A percentile compares a stretch with the other conserved stretches of the same genome.
Conservation (phyloP, 192 early-diverging fungal genomes). For the Coemansia sp. region DNA sequence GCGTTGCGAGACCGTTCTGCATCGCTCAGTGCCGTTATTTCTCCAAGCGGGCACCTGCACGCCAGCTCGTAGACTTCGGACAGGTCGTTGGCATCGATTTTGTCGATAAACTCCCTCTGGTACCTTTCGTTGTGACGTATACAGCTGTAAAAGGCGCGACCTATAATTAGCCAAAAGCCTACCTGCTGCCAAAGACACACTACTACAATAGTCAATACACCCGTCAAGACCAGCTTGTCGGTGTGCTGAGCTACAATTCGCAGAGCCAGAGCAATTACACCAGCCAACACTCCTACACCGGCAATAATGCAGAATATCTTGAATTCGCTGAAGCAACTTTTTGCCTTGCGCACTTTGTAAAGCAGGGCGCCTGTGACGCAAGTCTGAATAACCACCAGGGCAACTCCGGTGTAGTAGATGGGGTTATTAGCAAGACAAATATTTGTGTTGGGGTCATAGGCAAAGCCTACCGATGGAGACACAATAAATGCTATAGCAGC, state of each 20-base stretch:
- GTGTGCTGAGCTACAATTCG: slow-evolving; percentile 14
- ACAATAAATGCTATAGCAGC: slow-evolving; percentile 25
- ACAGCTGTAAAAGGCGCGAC: slow-evolving; percentile 24
- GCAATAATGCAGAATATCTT: slow-evolving; percentile 13
- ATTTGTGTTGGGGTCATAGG: slow-evolving; percentile 17
- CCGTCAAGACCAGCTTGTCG: slow-evolving; percentile 8
- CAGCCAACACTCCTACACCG: slow-evolving; percentile 9
- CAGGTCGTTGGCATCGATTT: slow-evolving; percentile 24
- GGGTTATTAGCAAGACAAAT: slow-evolving; percentile 12
- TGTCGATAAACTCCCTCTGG: slow-evolving; percentile 14
- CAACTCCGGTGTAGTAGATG: slow-evolving; percentile 27
- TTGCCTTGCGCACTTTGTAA: slow-evolving; percentile 30
- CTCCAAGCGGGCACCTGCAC: slow-evolving; percentile 31
- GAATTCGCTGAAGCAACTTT: slow-evolving; percentile 35
- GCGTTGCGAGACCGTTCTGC: slow-evolving; percentile 11
- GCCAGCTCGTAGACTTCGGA: slow-evolving; percentile 31
- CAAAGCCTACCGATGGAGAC: slow-evolving; percentile 9
- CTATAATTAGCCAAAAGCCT: slow-evolving; percentile 35
- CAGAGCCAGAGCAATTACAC: slow-evolving; percentile 16
- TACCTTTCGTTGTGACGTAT: slow-evolving; percentile 8
- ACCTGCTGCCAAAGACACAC: slow-evolving; percentile 34
- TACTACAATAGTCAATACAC: slow-evolving; percentile 19
- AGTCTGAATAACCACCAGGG: slow-evolving; percentile 18
- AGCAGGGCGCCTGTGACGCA: slow-evolving; percentile 14
- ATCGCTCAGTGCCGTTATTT: slow-evolving; percentile 23